Base-by-base conservation (phyloP, 768 basidiomycete genomes). In the Boletellus ananiceps region DNA sequence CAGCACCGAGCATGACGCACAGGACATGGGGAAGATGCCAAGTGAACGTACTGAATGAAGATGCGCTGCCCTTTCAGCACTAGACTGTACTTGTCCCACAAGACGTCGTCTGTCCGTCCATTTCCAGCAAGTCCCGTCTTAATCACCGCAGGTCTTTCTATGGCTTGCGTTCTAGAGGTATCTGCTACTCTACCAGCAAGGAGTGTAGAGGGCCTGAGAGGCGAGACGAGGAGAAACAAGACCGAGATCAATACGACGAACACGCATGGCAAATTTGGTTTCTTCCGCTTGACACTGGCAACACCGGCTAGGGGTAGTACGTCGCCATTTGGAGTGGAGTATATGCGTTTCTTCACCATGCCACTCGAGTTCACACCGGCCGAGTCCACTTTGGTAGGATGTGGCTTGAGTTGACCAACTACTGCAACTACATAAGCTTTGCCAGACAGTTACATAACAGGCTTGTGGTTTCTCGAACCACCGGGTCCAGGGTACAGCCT, bases 71-170 rank as follows among this genome's bases (percentile, higher is more conserved):
- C 83, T 37, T 80, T 76, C 35, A 90, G 57, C 47, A 83, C 74
- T 9, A 91, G 69, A 60, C 83, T 87, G 62, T 85, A 86, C 55
- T 81, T 83, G 63, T 90, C 88, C 79, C 78, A 80, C 49, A 71
- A 57, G 21, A 77, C 71, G 23, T 70, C 67, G 11, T 66, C 61
- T 13, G 72, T 74, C 36, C 62, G 66, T 43, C 66, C 66, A 39
- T 69, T 68, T 7, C 68, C 62, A 8, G 43, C 54, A 19, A 68
- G 40, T 16, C 40, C 43, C 5, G 49, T 34, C 15, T 46, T 31
- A 11, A 53, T 31, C 23, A 21, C 27, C 3, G 40, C 18, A 25
- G 23, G 23, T 7, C 23, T 7, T 7, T 25, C 23, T 25, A 5
- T 4, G 4, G 4, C 5, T 48, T 27, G 47, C 15, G 29, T 33